phyloP scores from a whole-genome alignment of 129 eudicot species.

The Erigeron canadensis region DNA sequence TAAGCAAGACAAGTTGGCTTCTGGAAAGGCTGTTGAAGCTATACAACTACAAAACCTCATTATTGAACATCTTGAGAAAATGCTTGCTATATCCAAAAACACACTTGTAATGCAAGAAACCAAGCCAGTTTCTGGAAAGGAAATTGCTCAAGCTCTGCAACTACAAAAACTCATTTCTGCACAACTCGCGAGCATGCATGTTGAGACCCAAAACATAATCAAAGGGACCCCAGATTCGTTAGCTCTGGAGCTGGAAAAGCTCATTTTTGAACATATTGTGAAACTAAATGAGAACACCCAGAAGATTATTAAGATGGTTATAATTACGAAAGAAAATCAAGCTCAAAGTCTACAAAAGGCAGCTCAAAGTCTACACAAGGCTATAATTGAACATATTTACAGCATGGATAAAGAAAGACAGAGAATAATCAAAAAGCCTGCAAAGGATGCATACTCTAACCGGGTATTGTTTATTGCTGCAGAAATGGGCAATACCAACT shows the following conservation, averaged over 20 bases:
- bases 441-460: slow-evolving; percentile 22
- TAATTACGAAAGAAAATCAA: too few relatives aligned
- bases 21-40: slow-evolving; percentile 13
- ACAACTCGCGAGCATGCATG: background rate
- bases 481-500: slow-evolving; percentile 39
- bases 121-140: background rate
- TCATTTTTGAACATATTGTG: background rate
- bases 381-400: too few relatives aligned
- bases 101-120: background rate
- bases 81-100: slow-evolving; percentile 22
- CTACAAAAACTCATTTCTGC: slow-evolving; percentile 1
- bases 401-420: background rate
- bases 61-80: slow-evolving; percentile 14
- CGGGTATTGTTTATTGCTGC: slow-evolving; percentile 43
- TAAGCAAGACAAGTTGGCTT: background rate
- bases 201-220: background rate
- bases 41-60: slow-evolving; percentile 13
- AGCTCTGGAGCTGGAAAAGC: background rate
- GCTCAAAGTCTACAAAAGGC: too few relatives aligned
- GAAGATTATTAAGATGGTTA: too few relatives aligned
- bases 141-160: background rate
- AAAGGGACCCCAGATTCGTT: background rate
- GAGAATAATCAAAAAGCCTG: background rate
- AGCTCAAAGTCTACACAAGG: too few relatives aligned
- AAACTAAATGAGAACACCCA: too few relatives aligned